Conservation (phyloP, 2,329 filamentous ascomycete genomes). For the Pseudocercospora fijiensis region DNA sequence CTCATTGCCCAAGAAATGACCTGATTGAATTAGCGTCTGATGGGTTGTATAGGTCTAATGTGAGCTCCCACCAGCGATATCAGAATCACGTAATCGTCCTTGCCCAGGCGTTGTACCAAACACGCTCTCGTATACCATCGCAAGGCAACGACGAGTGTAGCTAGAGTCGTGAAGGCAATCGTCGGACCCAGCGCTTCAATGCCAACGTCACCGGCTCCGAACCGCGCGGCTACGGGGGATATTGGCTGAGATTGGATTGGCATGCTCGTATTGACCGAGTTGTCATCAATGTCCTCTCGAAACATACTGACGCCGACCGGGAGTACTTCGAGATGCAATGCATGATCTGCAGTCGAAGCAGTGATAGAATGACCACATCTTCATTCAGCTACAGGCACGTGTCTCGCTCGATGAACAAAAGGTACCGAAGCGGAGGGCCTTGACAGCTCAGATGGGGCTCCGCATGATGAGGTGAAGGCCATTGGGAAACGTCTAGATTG, state of each 20-base stretch:
- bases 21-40: constrained; percentile 14
- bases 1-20: constrained; percentile 35
- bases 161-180: constrained; percentile 34
- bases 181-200: constrained; percentile 36
- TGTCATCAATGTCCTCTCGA: constrained; percentile 7
- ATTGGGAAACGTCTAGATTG: constrained; percentile 1
- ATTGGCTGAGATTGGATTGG: constrained; percentile 8
- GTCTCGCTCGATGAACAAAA: background rate
- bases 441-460: background rate
- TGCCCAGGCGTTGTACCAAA: constrained; percentile 36
- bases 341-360: background rate
- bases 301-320: constrained; percentile 2
- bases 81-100: constrained; percentile 41
- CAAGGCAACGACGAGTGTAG: constrained; percentile 35
- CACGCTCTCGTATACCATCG: constrained; percentile 39
- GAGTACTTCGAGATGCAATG: background rate
- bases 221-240: constrained; percentile 20
- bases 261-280: background rate
- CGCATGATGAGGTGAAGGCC: background rate
- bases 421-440: background rate
- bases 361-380: background rate
- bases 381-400: background rate
- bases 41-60: background rate
- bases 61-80: constrained; percentile 35
- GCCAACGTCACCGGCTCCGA: constrained; percentile 31